Evolutionary conservation across 768 basidiomycete genomes (phyloP), one percentile per base, ranked within the genome.

Genomic region (Panellus pusillus): DNA sequence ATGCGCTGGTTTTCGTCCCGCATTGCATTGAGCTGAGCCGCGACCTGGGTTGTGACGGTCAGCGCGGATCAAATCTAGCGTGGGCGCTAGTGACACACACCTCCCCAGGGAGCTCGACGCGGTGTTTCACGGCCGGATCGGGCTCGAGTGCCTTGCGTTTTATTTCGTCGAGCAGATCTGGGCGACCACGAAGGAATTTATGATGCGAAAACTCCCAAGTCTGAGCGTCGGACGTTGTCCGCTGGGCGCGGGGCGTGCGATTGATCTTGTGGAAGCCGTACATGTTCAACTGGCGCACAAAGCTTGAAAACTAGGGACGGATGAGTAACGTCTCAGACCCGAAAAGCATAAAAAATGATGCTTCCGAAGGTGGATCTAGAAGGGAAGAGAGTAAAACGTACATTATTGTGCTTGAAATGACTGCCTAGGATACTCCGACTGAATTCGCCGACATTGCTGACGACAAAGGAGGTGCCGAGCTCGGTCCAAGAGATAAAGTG

Each of bases 231-330:
- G 85, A 79, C 12, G 89, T 86, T 0, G 89, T 88, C 58, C 89
- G 82, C 65, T 91, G 87, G 6, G 90, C 87, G 44, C 91, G 86
- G 20, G 90, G 90, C 4, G 90, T 90, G 82, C 91, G 80, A 68
- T 93, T 93, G 72, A 91, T 91, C 73, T 95, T 95, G 74, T 93
- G 91, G 70, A 95, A 96, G 24, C 92, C 93, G 65, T 94, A 96
- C 91, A 95, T 95, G 78, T 96, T 95, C 59, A 95, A 80, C 67
- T 96, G 93, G 60, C 94, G 85, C 49, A 95, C 92, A 68, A 97
- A 96, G 65, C 89, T 91, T 12, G 91, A 92, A 69, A 97, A 96
- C 86, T 96, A 65, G 9, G 47, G 42, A 44, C 49, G 31, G 47
- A 13, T 13, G 17, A 46, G 32, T 3, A 5, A 9, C 24, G 39